Conservation (phyloP, 2,329 filamentous ascomycete species). For the Amphichorda felina region DNA sequence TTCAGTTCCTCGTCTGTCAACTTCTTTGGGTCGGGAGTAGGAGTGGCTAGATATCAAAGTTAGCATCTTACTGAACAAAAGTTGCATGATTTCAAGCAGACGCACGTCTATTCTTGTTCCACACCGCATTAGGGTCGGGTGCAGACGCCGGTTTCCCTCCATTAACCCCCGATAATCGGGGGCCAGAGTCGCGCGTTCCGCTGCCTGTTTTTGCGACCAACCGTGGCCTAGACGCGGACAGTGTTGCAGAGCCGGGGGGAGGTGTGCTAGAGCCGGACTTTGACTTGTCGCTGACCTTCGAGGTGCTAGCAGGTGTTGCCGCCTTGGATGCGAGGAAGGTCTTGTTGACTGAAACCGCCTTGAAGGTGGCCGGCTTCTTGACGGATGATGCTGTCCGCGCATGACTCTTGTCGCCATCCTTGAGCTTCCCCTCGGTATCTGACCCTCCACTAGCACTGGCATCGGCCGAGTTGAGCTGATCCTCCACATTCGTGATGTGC, state of each 20-base stretch:
- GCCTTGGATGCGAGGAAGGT: slow-evolving; percentile 69
- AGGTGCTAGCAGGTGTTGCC: slow-evolving; percentile 25
- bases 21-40: slow-evolving; percentile 63
- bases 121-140: slow-evolving; percentile 64
- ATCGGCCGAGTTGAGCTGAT: slow-evolving; percentile 49
- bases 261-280: slow-evolving; percentile 32
- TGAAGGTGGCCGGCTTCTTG: slow-evolving; percentile 71
- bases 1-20: slow-evolving; percentile 81
- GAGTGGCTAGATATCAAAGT: slow-evolving; percentile 34
- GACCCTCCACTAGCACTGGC: slow-evolving; percentile 64
- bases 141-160: slow-evolving; percentile 47
- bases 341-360: slow-evolving; percentile 76
- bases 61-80: neutral
- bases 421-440: slow-evolving; percentile 55
- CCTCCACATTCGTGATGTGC: slow-evolving; percentile 44
- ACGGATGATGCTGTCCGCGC: slow-evolving; percentile 44
- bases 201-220: slow-evolving; percentile 65
- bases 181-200: slow-evolving; percentile 39
- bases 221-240: slow-evolving; percentile 51
- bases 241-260: slow-evolving; percentile 29
- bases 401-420: slow-evolving; percentile 47
- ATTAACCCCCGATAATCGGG: slow-evolving; percentile 32
- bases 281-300: slow-evolving; percentile 41
- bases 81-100: slow-evolving; percentile 9
- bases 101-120: slow-evolving; percentile 83